Conservation (phyloP, 1,139 yeast genomes). For the Magnusiomyces starmeri region DNA sequence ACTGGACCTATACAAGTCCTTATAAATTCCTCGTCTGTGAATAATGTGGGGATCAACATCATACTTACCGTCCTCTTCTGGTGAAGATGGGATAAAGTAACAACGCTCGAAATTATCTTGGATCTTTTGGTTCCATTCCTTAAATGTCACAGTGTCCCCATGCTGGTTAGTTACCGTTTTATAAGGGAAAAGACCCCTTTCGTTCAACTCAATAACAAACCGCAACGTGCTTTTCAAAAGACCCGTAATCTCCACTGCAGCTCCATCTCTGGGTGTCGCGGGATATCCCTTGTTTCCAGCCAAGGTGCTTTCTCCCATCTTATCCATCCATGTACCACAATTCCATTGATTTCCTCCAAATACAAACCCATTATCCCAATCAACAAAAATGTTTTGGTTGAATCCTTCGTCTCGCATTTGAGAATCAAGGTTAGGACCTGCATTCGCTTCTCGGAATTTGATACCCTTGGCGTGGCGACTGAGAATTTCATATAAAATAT, state of each 20-base stretch:
- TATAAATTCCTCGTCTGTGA: slow-evolving; percentile 89
- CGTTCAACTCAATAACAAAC: slow-evolving; percentile 59
- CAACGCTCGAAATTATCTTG: slow-evolving; percentile 70
- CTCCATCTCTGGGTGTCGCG: slow-evolving; percentile 97
- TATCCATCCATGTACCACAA: slow-evolving; percentile 99
- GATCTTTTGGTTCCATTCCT: slow-evolving; percentile 65
- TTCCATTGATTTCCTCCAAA: slow-evolving; percentile 89
- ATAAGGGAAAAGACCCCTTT: slow-evolving; percentile 46
- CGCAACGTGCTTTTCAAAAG: slow-evolving; percentile 74
- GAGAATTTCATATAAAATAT: slow-evolving; percentile 73
- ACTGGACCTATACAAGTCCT: slow-evolving; percentile 73
- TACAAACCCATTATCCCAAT: slow-evolving; percentile 82
- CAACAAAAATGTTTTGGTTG: slow-evolving; percentile 71
- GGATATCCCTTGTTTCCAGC: slow-evolving; percentile 88
- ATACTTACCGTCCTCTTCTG: slow-evolving; percentile 51
- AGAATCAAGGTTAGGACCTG: slow-evolving; percentile 79
- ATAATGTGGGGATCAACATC: slow-evolving; percentile 59
- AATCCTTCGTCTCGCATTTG: slow-evolving; percentile 94
- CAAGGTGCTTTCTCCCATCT: slow-evolving; percentile 88
- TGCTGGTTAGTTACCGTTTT: slow-evolving; percentile 41
- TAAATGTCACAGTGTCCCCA: slow-evolving; percentile 47
- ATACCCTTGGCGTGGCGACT: slow-evolving; percentile 84
- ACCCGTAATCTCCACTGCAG: slow-evolving; percentile 89
- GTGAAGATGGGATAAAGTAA: slow-evolving; percentile 64
- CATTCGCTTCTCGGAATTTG: slow-evolving; percentile 87